Evolutionary conservation across 345 rosid species (phyloP).

Genomic region (Luvunga scandens): DNA sequence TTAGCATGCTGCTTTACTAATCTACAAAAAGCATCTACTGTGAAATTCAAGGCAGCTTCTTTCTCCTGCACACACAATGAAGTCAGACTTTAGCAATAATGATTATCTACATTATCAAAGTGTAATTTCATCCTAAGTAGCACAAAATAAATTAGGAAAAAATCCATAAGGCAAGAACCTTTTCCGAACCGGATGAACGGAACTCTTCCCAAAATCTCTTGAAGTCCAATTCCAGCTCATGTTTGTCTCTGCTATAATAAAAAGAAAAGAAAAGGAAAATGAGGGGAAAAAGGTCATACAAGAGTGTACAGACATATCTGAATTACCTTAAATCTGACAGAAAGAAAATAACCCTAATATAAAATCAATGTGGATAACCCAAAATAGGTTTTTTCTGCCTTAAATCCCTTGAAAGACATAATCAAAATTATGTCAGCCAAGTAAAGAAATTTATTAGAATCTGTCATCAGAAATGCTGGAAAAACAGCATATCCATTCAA

Average conservation of each 20-base stretch:
- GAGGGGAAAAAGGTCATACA: not conserved
- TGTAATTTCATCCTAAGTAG: not conserved
- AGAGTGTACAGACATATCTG: not conserved
- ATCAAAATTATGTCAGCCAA: not conserved
- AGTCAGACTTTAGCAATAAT: conserved; percentile 25
- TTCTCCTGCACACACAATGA: conserved; percentile 76
- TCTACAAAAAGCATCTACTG: conserved; percentile 96
- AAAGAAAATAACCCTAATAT: not conserved
- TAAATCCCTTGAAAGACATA: not conserved
- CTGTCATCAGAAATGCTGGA: not conserved
- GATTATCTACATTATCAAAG: not conserved
- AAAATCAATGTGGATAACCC: not conserved
- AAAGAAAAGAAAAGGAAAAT: not conserved
- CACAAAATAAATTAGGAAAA: conserved; percentile 1
- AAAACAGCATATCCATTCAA: not conserved
- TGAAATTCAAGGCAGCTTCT: conserved; percentile 90
- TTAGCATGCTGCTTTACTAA: conserved; percentile 91
- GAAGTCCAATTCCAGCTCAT: conserved; percentile 97
- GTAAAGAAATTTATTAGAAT: not conserved
- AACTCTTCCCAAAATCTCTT: conserved; percentile 99
- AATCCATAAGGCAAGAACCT: conserved; percentile 40
- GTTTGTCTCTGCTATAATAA: conserved; percentile 56
- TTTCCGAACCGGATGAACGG: conserved; percentile 96
- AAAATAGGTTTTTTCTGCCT: not conserved
- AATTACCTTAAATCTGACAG: not conserved